These are phyloP conservation scores for Lactarius hatsudake DNA, from an alignment of 768 basidiomycete genomes.

Conservation along the genomic window DNA sequence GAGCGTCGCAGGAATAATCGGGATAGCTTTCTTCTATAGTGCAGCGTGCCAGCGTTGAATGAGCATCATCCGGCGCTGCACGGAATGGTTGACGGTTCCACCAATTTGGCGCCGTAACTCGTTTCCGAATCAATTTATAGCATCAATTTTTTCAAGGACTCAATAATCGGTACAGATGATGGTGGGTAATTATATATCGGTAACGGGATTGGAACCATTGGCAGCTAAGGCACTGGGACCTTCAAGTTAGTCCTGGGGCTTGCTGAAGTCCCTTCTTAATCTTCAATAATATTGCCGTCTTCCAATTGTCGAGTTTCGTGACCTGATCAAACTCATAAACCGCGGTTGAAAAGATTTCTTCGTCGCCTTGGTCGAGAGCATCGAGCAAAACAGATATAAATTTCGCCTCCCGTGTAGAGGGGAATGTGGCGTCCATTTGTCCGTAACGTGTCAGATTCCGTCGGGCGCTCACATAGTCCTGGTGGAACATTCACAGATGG, in stretches of 20 bases:
- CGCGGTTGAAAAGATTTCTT: slow-evolving; percentile 74
- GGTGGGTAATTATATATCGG: slow-evolving; percentile 4
- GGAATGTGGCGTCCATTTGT: slow-evolving; percentile 81
- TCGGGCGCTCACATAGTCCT: slow-evolving; percentile 84
- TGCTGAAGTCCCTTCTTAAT: slow-evolving; percentile 80
- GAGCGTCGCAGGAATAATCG: not conserved
- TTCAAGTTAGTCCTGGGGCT: slow-evolving; percentile 40
- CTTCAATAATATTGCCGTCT: slow-evolving; percentile 85
- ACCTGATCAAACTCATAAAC: slow-evolving; percentile 93
- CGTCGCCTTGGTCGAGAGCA: slow-evolving; percentile 68
- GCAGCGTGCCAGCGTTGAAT: not conserved
- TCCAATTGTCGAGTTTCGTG: slow-evolving; percentile 93
- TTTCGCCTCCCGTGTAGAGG: slow-evolving; percentile 87
- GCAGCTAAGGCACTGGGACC: not conserved
- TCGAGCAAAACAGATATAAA: slow-evolving; percentile 77
- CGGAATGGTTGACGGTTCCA: slow-evolving; percentile 12
- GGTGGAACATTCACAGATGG: not conserved
- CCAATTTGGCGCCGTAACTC: slow-evolving; percentile 2
- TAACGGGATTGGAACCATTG: not conserved
- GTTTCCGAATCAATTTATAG: not conserved
- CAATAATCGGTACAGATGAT: slow-evolving; percentile 2
- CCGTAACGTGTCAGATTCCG: slow-evolving; percentile 77
- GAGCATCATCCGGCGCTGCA: slow-evolving; percentile 6
- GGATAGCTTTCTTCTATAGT: slow-evolving; percentile 1
- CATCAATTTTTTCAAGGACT: slow-evolving; percentile 2